Percentiles rank a stretch among this genome's conserved stretches.
Conservation (phyloP, 75 land plant species). For the Cunninghamia lanceolata region DNA sequence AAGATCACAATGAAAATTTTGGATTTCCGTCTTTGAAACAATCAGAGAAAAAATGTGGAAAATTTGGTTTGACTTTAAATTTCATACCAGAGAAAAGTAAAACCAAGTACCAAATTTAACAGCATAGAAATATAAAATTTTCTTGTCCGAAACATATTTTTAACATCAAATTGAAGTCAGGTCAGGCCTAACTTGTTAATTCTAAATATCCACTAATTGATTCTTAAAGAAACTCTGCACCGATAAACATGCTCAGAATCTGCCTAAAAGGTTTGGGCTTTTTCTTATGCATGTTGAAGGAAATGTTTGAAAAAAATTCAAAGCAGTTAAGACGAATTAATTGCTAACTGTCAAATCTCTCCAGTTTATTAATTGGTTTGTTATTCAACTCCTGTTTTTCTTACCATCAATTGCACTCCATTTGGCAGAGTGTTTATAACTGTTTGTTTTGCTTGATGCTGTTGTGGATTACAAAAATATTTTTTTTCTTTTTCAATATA, state of each 20-base stretch:
- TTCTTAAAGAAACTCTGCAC: not conserved
- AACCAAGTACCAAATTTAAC: not conserved
- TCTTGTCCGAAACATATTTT: too few species aligned
- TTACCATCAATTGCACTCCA: not conserved
- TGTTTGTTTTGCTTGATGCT: not conserved
- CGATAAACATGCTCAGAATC: not conserved
- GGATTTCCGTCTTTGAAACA: not conserved
- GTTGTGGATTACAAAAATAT: not conserved
- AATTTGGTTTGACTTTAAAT: not conserved
- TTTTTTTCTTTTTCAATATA: not conserved
- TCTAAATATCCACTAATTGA: not conserved
- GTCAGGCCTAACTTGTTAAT: too few species aligned
- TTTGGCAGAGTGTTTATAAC: not conserved
- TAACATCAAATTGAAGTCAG: too few species aligned
- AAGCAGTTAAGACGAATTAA: not conserved
- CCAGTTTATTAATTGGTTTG: not conserved
- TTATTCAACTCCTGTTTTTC: not conserved
- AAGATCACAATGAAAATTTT: not conserved
- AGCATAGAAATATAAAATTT: not conserved
- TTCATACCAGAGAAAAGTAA: not conserved
- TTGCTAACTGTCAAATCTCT: not conserved
- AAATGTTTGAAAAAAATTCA: not conserved
- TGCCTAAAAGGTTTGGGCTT: not conserved
- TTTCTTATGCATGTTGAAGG: not conserved
- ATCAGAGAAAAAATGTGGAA: not conserved